phyloP scores from a whole-genome alignment of 495 filamentous ascomycete species.

The Evernia prunastri region DNA sequence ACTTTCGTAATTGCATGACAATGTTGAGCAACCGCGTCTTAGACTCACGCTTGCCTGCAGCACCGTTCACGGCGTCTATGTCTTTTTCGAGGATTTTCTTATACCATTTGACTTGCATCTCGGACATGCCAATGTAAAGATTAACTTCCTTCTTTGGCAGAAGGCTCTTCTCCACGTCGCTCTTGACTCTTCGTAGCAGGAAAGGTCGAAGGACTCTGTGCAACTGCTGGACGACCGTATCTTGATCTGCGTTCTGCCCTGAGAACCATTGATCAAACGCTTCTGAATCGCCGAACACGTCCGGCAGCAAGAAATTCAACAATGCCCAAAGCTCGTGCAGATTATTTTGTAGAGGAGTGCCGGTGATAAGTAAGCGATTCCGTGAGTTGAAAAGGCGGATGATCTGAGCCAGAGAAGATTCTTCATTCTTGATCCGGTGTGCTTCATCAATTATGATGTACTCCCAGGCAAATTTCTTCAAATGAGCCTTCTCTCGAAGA shows the following conservation, averaged over 20 bases:
- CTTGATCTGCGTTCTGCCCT: constrained; percentile 78
- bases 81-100: constrained; percentile 98
- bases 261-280: constrained; percentile 99
- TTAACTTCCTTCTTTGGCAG: constrained; percentile 97
- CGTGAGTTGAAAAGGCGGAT: constrained; percentile 95
- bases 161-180: constrained; percentile 96
- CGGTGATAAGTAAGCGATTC: constrained; percentile 92
- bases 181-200: constrained; percentile 92
- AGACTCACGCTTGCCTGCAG: constrained; percentile 92
- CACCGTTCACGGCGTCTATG: constrained; percentile 97
- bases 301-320: constrained; percentile 91
- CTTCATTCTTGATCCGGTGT: constrained; percentile 98
- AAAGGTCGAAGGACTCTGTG: constrained; percentile 92
- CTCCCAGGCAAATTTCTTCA: constrained; percentile 99
- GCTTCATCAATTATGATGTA: constrained; percentile 99
- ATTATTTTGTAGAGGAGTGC: constrained; percentile 97
- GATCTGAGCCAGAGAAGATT: constrained; percentile 93
- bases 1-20: constrained; percentile 99
- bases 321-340: constrained; percentile 98
- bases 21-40: constrained; percentile 99
- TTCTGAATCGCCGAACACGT: constrained; percentile 94
- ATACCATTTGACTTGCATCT: constrained; percentile 99
- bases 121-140: constrained; percentile 95
- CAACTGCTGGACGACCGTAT: constrained; percentile 94
- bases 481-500: constrained; percentile 84